Evolutionary conservation across 352 stramenopile species (phyloP), one percentile per base, ranked within the genome.

Genomic region (Pythium pectinolyticum): DNA sequence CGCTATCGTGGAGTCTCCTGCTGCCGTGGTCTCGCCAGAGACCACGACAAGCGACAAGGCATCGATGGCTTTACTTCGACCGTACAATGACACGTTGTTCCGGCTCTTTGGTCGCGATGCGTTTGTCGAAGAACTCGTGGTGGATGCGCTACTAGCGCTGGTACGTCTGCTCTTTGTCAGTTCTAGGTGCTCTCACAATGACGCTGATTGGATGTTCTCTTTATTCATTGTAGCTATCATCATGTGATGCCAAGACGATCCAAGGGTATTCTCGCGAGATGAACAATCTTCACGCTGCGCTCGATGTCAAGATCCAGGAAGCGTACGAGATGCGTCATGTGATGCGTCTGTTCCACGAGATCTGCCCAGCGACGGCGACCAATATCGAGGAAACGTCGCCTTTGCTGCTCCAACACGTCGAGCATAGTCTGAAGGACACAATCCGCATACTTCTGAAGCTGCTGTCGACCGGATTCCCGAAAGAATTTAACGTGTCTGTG

Each of bases 301-400:
- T 93, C 3, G 76, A 82, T 40, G 72, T 74, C 34, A 92, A 92
- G 53, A 86, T 95, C 12, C 69, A 73, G 17, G 72, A 86, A 34
- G 86, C 81, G 3, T 88, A 93, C 56, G 74, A 90, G 57, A 90
- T 95, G 80, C 74, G 74, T 37, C 81, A 92, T 52, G 73, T 92
- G 37, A 70, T 92, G 31, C 63, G 77, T 17, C 75, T 92, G 11
- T 94, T 95, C 34, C 75, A 86, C 31, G 56, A 80, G n/a, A 90
- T 90, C 27, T 90, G 84, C 34, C 80, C 76, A 17, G 75, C 78
- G 1, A 90, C 81, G n/a, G 81, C 78, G 5, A 82, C 64, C 27
- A 85, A 81, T 24, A 90, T 92, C 34, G 81, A 90, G 64, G 84
- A 93, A 58, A 88, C 79, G 0, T 91, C 82, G 12, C 84, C 81